These are phyloP conservation scores for Chaetomiaceae sp. DNA, from an alignment of 2,329 filamentous ascomycete genomes.

Conservation along the genomic window DNA sequence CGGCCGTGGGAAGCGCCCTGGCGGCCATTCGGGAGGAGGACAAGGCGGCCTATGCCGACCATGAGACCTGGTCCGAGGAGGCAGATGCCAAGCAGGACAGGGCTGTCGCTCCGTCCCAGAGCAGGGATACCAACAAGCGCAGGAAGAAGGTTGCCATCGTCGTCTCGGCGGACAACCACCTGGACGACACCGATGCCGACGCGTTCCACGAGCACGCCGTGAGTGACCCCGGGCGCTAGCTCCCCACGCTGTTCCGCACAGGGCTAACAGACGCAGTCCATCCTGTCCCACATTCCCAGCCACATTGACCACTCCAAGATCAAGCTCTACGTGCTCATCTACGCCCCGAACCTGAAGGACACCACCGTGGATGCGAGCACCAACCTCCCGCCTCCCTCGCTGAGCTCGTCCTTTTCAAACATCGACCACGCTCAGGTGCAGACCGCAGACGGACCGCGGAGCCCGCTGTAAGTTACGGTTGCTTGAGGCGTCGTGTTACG, in stretches of 20 bases:
- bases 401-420: slow-evolving; percentile 80
- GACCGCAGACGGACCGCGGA: slow-evolving; percentile 59
- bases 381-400: slow-evolving; percentile 58
- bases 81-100: slow-evolving; percentile 61
- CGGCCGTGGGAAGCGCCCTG: slow-evolving; percentile 75
- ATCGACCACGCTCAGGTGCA: slow-evolving; percentile 70
- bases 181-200: slow-evolving; percentile 55
- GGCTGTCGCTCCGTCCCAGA: slow-evolving; percentile 28
- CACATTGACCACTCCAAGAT: slow-evolving; percentile 67
- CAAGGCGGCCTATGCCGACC: slow-evolving; percentile 73
- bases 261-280: slow-evolving; percentile 67
- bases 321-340: slow-evolving; percentile 84
- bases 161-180: slow-evolving; percentile 69
- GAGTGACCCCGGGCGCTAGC: slow-evolving; percentile 36
- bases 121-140: slow-evolving; percentile 40
- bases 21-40: slow-evolving; percentile 82
- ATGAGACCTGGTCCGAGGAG: slow-evolving; percentile 90
- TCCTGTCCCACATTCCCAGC: slow-evolving; percentile 82
- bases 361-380: slow-evolving; percentile 49
- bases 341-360: slow-evolving; percentile 75
- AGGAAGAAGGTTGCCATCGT: slow-evolving; percentile 83
- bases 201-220: slow-evolving; percentile 75
- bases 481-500: background rate
- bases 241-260: slow-evolving; percentile 7
- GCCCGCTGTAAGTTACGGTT: slow-evolving; percentile 44